Conservation (phyloP, 1,139 yeast genomes). For the Hyphopichia wangnamkhiaoensis region DNA sequence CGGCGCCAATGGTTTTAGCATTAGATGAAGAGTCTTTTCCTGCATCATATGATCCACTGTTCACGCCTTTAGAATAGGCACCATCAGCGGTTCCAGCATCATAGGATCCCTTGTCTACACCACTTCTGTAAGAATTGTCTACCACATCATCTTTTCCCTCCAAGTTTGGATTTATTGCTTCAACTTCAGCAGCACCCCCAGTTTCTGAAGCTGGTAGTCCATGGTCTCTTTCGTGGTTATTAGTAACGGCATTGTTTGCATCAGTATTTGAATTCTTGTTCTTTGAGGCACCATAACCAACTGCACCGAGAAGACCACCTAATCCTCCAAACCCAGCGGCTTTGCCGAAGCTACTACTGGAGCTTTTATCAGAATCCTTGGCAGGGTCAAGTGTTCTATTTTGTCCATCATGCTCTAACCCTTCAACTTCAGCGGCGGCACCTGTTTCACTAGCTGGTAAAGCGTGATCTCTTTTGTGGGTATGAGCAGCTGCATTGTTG, state of each 20-base stretch:
- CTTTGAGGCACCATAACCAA: slow-evolving; percentile 4
- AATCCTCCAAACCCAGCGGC: slow-evolving; percentile 1
- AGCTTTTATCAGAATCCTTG: background rate
- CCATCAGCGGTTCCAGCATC: slow-evolving; percentile 8
- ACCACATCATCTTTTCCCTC: background rate
- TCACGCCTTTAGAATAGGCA: slow-evolving; percentile 4
- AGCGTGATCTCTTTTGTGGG: background rate
- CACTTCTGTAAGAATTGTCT: slow-evolving; percentile 3
- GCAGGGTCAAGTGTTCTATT: too few species aligned
- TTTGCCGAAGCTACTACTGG: background rate
- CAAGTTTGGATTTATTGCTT: background rate
- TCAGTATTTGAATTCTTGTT: background rate
- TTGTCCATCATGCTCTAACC: too few species aligned
- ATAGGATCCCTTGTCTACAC: slow-evolving; percentile 6
- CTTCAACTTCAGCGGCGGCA: slow-evolving; percentile 6
- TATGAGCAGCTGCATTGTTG: background rate
- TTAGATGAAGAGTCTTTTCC: background rate
- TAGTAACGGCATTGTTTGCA: background rate
- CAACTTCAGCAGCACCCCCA: background rate
- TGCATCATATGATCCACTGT: background rate
- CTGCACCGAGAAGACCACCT: slow-evolving; percentile 4
- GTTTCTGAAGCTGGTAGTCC: background rate
- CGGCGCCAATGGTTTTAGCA: slow-evolving; percentile 5
- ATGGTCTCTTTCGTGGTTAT: background rate
- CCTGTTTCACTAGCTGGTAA: background rate